Conservation (phyloP, 495 filamentous ascomycete genomes). For the Usnea hakonensis region DNA sequence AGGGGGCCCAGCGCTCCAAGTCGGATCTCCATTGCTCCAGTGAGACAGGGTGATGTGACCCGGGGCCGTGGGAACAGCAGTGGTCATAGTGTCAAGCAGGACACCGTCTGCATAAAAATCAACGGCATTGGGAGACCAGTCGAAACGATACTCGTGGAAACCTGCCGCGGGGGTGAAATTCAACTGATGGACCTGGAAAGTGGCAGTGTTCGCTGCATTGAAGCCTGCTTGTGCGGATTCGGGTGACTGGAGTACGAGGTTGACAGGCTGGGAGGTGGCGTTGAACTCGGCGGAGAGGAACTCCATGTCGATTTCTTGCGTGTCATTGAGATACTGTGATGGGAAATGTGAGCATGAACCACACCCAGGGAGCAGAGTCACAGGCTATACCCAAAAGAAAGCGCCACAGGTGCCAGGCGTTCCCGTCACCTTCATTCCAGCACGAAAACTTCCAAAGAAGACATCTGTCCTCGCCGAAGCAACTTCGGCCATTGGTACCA, state of each 20-base stretch:
- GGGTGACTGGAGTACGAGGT: constrained; percentile 63
- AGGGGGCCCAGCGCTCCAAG: constrained; percentile 65
- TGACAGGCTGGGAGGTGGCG: constrained; percentile 45
- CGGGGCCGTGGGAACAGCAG: constrained; percentile 45
- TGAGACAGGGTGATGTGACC: constrained; percentile 64
- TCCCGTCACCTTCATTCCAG: constrained; percentile 53
- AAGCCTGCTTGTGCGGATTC: constrained; percentile 46
- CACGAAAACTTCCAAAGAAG: constrained; percentile 57
- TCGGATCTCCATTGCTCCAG: constrained; percentile 67
- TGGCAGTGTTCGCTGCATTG: constrained; percentile 47
- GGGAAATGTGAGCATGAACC: constrained; percentile 1
- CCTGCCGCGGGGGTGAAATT: constrained; percentile 52
- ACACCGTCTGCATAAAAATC: constrained; percentile 57
- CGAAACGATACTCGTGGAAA: constrained; percentile 72
- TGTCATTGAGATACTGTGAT: constrained; percentile 61
- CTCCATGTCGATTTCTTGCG: constrained; percentile 74
- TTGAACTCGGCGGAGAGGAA: constrained; percentile 57
- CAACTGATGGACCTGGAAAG: constrained; percentile 47
- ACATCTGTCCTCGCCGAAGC: constrained; percentile 50
- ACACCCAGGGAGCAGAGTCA: neutral
- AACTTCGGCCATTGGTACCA: constrained; percentile 55
- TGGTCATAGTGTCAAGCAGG: constrained; percentile 46
- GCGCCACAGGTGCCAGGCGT: constrained; percentile 61
- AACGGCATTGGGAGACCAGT: constrained; percentile 54
- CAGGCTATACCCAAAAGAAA: constrained; percentile 60